A percentile compares a stretch with the other conserved stretches of the same genome.
Conservation (phyloP, 768 basidiomycete genomes). For the Psilocybe cubensis region DNA sequence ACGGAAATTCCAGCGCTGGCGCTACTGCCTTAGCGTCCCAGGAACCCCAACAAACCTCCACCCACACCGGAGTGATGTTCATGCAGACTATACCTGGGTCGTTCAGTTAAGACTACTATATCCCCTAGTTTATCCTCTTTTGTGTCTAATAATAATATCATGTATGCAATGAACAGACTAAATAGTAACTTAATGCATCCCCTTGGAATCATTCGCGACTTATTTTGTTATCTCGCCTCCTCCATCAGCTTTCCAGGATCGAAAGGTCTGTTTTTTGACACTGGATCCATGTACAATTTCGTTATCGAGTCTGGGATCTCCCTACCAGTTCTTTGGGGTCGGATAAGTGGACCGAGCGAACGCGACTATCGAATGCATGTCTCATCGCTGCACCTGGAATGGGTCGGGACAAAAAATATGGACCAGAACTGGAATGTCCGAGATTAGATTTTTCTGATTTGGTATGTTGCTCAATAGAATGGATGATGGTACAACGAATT, state of each 20-base stretch:
- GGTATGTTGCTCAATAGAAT: not conserved
- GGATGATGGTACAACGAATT: not conserved
- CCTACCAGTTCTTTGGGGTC: not conserved
- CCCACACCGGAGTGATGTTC: not conserved
- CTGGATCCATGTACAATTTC: not conserved
- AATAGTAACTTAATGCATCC: not conserved
- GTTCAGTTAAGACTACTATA: not conserved
- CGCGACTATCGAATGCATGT: not conserved
- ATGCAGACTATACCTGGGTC: constrained; percentile 1
- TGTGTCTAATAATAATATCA: not conserved
- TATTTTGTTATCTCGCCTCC: not conserved
- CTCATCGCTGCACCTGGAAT: not conserved
- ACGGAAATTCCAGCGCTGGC: not conserved
- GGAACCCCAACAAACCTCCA: not conserved
- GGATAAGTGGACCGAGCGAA: not conserved
- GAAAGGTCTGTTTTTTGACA: not conserved
- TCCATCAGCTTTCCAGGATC: not conserved
- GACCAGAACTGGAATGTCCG: not conserved
- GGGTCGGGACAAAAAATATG: not conserved
- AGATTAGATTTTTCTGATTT: not conserved
- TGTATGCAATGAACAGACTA: not conserved
- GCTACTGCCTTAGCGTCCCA: not conserved
- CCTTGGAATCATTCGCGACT: not conserved
- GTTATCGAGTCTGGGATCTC: not conserved
- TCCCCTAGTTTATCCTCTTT: not conserved